These are phyloP conservation scores for Rhodotorula sp. DNA, from an alignment of 1,284 basidiomycete species.

Conservation along the genomic window DNA sequence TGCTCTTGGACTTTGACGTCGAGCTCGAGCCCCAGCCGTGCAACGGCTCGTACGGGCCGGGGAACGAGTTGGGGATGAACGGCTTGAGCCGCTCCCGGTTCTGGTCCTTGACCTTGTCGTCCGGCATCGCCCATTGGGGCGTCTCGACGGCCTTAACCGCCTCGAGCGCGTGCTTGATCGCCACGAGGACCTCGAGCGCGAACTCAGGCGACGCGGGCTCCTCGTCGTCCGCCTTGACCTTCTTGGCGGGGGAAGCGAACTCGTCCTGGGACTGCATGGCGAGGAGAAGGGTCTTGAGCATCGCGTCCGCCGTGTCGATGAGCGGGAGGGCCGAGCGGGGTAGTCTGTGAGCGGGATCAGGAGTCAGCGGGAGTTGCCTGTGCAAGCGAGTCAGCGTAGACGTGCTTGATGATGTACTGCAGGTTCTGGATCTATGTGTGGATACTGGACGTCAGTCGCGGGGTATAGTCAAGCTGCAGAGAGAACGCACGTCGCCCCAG, in stretches of 20 bases:
- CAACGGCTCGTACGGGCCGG: not conserved
- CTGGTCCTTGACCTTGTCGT: not conserved
- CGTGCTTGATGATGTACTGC: constrained; percentile 22
- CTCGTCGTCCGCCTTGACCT: not conserved
- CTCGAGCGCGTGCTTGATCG: not conserved
- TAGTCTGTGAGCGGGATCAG: not conserved
- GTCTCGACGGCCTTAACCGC: not conserved
- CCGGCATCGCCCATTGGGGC: too few relatives aligned
- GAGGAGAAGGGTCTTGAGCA: not conserved
- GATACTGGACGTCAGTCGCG: not conserved
- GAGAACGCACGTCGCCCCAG: not conserved
- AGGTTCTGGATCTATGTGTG: constrained; percentile 6
- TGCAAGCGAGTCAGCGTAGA: too few relatives aligned
- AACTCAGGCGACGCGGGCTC: not conserved
- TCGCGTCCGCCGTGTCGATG: constrained; percentile 3
- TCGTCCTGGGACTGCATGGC: not conserved
- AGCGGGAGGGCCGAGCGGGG: not conserved
- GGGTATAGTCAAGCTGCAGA: not conserved
- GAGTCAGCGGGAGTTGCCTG: not conserved
- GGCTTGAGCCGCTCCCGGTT: not conserved
- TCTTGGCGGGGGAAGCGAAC: not conserved
- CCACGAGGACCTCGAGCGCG: not conserved
- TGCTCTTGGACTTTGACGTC: not conserved
- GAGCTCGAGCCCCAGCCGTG: not conserved
- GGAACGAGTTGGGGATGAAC: not conserved